Conservation (phyloP, 805 yeast genomes). For the Teunomyces barrocoloradensis region DNA sequence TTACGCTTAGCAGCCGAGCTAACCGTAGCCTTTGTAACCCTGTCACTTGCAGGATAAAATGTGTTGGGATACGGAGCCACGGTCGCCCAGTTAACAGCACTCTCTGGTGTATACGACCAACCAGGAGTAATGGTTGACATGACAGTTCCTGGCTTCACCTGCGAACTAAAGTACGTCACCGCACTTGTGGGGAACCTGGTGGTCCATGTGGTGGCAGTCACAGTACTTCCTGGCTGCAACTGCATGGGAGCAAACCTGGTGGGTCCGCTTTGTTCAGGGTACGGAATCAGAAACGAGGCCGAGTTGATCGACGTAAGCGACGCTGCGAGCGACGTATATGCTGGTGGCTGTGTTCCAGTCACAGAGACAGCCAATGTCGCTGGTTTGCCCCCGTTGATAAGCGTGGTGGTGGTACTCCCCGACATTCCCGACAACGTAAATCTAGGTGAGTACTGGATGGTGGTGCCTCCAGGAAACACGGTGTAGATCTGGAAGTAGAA, state of each 20-base stretch:
- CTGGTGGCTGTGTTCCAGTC: conserved; percentile 42
- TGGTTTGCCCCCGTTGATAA: conserved; percentile 6
- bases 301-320: conserved; percentile 24
- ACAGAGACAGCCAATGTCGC: conserved; percentile 22
- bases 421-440: conserved; percentile 69
- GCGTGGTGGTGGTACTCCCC: conserved; percentile 46
- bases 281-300: conserved; percentile 63
- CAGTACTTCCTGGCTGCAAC: conserved; percentile 70
- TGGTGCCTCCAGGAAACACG: conserved; percentile 35
- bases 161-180: conserved; percentile 51
- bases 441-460: conserved; percentile 64
- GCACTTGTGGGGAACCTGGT: conserved; percentile 66
- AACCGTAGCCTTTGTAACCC: conserved; percentile 40
- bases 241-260: conserved; percentile 93
- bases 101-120: conserved; percentile 69
- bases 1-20: conserved; percentile 31
- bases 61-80: conserved; percentile 68
- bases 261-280: conserved; percentile 73
- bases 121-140: conserved; percentile 79
- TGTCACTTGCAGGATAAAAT: conserved; percentile 60
- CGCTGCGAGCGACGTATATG: conserved; percentile 35
- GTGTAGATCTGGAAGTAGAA: conserved; percentile 73
- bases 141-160: conserved; percentile 40
- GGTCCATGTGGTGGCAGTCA: conserved; percentile 67
- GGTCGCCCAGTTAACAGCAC: conserved; percentile 66